A percentile compares a stretch with the other conserved stretches of the same genome.
phyloP scores from a whole-genome alignment of 257 asterid genomes.

The Ajuga chamaepitys region DNA sequence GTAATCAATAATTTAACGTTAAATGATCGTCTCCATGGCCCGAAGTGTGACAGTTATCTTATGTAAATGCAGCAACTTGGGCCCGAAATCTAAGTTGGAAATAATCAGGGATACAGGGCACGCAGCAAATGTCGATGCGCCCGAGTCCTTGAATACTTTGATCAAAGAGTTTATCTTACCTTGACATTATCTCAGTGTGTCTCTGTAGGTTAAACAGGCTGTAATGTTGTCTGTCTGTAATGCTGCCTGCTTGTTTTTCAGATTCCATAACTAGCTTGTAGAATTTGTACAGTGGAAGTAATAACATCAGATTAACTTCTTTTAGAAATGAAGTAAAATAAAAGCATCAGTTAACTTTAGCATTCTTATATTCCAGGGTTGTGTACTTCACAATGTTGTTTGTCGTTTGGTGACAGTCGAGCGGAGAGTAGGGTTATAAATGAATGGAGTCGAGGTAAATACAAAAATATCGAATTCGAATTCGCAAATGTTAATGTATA shows the following conservation, averaged over 20 bases:
- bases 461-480: no score
- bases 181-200: not conserved
- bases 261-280: not conserved
- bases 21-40: not conserved
- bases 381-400: no score
- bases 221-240: slow-evolving; percentile 7
- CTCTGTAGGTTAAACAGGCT: not conserved
- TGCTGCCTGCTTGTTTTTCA: not conserved
- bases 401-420: no score
- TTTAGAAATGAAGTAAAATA: no score
- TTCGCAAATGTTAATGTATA: no score
- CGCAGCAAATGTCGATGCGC: slow-evolving; percentile 57
- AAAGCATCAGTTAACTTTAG: no score
- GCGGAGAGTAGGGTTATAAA: no score
- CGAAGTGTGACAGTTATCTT: not conserved
- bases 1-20: slow-evolving; percentile 17
- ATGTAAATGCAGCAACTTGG: slow-evolving; percentile 41
- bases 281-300: not conserved
- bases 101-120: slow-evolving; percentile 53
- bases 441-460: no score
- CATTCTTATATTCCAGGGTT: no score
- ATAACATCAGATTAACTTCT: no score
- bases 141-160: slow-evolving; percentile 33
- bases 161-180: slow-evolving; percentile 37
- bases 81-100: slow-evolving; percentile 41